A percentile compares a stretch with the other conserved stretches of the same genome.
These are phyloP conservation scores for Pythium biforme DNA, from an alignment of 352 stramenopile species.

Conservation along the genomic window DNA sequence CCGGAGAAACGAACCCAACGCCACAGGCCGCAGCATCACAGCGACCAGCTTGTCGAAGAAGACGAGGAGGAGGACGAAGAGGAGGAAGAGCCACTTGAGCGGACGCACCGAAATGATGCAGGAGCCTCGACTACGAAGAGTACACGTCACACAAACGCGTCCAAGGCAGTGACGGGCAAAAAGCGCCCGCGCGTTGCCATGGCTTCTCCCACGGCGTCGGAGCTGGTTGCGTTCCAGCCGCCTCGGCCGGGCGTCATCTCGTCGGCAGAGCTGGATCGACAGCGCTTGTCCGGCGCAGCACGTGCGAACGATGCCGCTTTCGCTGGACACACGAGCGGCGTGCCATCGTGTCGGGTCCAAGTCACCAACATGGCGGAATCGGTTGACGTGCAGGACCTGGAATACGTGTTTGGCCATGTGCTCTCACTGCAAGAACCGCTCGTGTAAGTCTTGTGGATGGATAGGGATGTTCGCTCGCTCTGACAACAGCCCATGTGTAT, in stretches of 20 bases:
- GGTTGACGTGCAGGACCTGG: constrained; percentile 54
- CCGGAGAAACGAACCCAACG: not conserved
- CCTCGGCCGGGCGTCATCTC: constrained; percentile 61
- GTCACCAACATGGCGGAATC: constrained; percentile 45
- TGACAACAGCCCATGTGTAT: not conserved
- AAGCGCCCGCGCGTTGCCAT: not conserved
- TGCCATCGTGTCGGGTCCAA: constrained; percentile 27
- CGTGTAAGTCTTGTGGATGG: constrained; percentile 27
- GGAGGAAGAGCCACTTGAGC: not conserved
- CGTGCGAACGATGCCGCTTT: constrained; percentile 37
- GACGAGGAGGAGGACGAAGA: constrained; percentile 16
- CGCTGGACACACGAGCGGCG: constrained; percentile 35
- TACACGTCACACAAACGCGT: not conserved
- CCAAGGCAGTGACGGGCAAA: not conserved
- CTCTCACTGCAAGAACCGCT: constrained; percentile 38
- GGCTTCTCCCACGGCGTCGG: not conserved
- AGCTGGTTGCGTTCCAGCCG: not conserved
- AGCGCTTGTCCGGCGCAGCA: constrained; percentile 34
- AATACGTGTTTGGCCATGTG: constrained; percentile 56
- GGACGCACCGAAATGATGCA: too few relatives aligned
- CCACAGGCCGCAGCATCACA: not conserved
- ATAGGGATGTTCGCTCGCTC: not conserved
- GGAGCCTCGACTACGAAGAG: not conserved
- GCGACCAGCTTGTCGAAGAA: constrained; percentile 4
- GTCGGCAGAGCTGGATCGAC: constrained; percentile 45